Base-by-base conservation (phyloP, 1,284 basidiomycete species). In the Papiliotrema terrestris region DNA sequence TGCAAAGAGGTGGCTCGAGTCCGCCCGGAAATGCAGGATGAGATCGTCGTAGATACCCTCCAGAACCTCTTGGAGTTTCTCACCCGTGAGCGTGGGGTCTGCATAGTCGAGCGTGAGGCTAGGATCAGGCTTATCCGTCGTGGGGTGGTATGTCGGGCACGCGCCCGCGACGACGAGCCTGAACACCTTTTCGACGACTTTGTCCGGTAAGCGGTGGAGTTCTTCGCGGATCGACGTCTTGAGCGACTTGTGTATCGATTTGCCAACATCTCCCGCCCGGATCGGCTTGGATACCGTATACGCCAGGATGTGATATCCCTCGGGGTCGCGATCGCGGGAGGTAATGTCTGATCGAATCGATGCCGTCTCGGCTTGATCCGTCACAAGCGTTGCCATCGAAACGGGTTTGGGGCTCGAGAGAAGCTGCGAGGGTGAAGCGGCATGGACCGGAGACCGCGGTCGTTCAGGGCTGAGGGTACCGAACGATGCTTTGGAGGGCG, bases 21-120 rank as follows among this genome's bases (percentile, higher is more conserved):
- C 68, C 37, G 56, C 47, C 25, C 70, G 61, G 57, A 65, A 72
- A 41, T 74, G 66, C 11, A 74, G 59, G 41, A 79, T 67, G 11
- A 86, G 62, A 51, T 83, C 83, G 29, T 81, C 80, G 54, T 84
- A 83, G 3, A 87, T 71, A 2, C 78, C 75, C n/a, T 78, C 76
- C 71, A 88, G 88, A 62, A 94, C 89, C 39, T 83, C 82, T 70
- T 93, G 91, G 49, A 92, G 79, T 54, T 78, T 79, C 54, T 83
- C 80, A 0, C 84, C 59, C 71, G 78, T 61, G 79, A 81, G 58
- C 2, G 68, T 61, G 0, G 77, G 72, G 52, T 73, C 68, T 3
- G 60, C 47, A 48, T 71, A 68, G 51, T 76, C 65, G 15, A 74
- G 58, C 8, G 54, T 11, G 41, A 44, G 3, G 58, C 53, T 25